Percentiles rank a stretch among this genome's conserved stretches.
phyloP scores from a whole-genome alignment of 208 protist genomes.

The Crithidia acanthocephali region DNA sequence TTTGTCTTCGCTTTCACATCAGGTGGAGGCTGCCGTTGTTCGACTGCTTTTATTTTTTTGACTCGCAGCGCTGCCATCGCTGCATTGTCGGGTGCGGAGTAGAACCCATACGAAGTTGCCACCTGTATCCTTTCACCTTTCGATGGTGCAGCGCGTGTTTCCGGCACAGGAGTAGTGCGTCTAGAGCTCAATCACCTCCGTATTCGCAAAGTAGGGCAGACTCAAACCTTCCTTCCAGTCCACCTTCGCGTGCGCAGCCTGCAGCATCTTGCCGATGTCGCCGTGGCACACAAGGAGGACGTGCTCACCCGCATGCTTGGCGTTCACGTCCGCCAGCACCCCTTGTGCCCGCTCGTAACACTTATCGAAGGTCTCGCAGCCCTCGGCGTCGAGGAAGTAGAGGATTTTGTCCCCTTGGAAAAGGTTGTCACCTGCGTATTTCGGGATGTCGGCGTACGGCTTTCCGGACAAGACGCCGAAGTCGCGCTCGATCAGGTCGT shows the following conservation, averaged over 20 bases:
- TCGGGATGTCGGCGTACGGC: constrained; percentile 71
- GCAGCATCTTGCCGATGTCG: constrained; percentile 93
- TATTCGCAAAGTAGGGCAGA: constrained; percentile 86
- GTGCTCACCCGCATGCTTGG: constrained; percentile 54
- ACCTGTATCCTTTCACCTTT: too few relatives aligned
- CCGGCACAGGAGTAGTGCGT: too few relatives aligned
- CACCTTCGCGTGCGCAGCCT: constrained; percentile 60
- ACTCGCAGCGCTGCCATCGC: too few relatives aligned
- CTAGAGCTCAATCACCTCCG: constrained; percentile 66
- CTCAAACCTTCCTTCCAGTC: constrained; percentile 73
- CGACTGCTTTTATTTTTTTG: too few relatives aligned
- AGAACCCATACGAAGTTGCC: too few relatives aligned
- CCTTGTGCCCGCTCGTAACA: constrained; percentile 67
- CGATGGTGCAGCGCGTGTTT: too few relatives aligned
- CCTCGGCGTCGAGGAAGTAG: constrained; percentile 82
- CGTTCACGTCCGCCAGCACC: constrained; percentile 68
- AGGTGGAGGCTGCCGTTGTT: too few relatives aligned
- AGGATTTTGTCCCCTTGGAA: constrained; percentile 83
- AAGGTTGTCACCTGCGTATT: constrained; percentile 69
- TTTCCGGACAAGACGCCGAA: constrained; percentile 87
- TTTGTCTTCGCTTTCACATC: too few relatives aligned
- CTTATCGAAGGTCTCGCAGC: constrained; percentile 78
- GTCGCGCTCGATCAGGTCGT: constrained; percentile 86
- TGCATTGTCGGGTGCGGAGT: too few relatives aligned
- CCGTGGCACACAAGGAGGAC: constrained; percentile 90